phyloP scores from a whole-genome alignment of 768 basidiomycete species.

The Kockovaella imperatae region DNA sequence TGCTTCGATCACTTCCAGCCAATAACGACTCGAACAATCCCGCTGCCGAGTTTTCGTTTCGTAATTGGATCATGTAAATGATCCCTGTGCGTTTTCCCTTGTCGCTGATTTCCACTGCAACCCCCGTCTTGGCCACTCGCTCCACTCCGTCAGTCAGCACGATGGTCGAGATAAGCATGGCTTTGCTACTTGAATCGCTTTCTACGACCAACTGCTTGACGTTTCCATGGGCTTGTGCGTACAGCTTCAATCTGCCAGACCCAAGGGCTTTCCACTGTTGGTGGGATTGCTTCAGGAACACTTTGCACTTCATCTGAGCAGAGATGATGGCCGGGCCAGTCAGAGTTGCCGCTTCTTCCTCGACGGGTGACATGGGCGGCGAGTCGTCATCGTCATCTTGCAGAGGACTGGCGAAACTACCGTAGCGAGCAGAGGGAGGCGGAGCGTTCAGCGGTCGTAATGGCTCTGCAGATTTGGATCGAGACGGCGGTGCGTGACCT shows the following conservation, averaged over 20 bases:
- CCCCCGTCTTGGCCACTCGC: conserved; percentile 95
- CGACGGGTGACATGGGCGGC: conserved; percentile 72
- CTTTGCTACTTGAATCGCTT: conserved; percentile 61
- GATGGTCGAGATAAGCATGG: conserved; percentile 85
- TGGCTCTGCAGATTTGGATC: conserved; percentile 45
- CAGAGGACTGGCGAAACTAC: conserved; percentile 21
- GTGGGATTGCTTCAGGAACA: conserved; percentile 90
- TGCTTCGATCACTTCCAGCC: conserved; percentile 70
- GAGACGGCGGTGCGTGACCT: conserved; percentile 13
- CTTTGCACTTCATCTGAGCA: conserved; percentile 95
- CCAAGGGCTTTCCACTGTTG: conserved; percentile 94
- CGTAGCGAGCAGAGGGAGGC: conserved; percentile 37
- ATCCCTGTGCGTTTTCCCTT: conserved; percentile 84
- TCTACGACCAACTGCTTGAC: conserved; percentile 95
- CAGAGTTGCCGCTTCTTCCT: conserved; percentile 49
- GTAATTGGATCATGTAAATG: conserved; percentile 92
- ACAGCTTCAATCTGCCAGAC: conserved; percentile 75
- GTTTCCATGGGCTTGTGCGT: conserved; percentile 66
- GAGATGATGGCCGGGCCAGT: conserved; percentile 68
- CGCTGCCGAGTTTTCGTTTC: conserved; percentile 76
- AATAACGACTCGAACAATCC: conserved; percentile 80
- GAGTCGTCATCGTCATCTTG: conserved; percentile 40
- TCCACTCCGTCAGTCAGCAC: conserved; percentile 94
- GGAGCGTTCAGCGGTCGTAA: conserved; percentile 17
- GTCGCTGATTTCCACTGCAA: conserved; percentile 91